A percentile compares a stretch with the other conserved stretches of the same genome.
These are phyloP conservation scores for Fusarium hainanense DNA, from an alignment of 2,329 filamentous ascomycete species.

Conservation along the genomic window DNA sequence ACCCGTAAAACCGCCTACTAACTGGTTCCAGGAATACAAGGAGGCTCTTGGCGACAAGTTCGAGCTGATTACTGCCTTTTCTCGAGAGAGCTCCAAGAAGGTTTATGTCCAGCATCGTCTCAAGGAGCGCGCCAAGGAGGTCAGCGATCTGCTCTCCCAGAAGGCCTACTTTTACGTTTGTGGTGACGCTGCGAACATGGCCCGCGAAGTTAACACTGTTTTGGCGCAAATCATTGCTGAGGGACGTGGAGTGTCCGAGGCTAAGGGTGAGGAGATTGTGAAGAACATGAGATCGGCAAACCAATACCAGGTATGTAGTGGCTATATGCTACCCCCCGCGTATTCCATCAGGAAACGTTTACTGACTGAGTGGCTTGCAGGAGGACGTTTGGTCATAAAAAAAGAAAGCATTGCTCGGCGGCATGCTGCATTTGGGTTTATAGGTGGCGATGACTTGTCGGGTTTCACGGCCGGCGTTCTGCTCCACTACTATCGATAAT, in stretches of 20 bases:
- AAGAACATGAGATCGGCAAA: slow-evolving; percentile 96
- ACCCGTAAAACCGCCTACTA: neutral
- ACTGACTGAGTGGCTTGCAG: slow-evolving; percentile 53
- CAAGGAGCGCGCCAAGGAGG: slow-evolving; percentile 81
- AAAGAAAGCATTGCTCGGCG: slow-evolving; percentile 35
- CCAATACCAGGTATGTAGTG: slow-evolving; percentile 84
- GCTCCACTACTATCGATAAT: slow-evolving; percentile 23
- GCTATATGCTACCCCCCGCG: slow-evolving; percentile 1
- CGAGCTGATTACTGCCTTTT: slow-evolving; percentile 92
- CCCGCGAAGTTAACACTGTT: slow-evolving; percentile 89
- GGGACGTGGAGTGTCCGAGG: slow-evolving; percentile 81
- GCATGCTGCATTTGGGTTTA: slow-evolving; percentile 35
- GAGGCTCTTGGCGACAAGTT: slow-evolving; percentile 87
- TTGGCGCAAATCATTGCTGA: slow-evolving; percentile 87
- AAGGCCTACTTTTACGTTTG: slow-evolving; percentile 98
- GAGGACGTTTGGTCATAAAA: slow-evolving; percentile 77
- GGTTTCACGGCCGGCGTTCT: slow-evolving; percentile 41
- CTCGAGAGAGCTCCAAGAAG: slow-evolving; percentile 86
- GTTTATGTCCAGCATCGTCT: slow-evolving; percentile 97
- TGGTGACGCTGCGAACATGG: slow-evolving; percentile 97
- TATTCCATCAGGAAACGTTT: neutral
- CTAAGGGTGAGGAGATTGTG: slow-evolving; percentile 94
- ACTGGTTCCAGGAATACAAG: slow-evolving; percentile 76
- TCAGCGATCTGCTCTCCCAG: slow-evolving; percentile 86
- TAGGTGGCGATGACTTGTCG: slow-evolving; percentile 39